Evolutionary conservation across 306 rosid genomes (phyloP), one percentile per base, ranked within the genome.

Genomic region (Castanospermum australe): DNA sequence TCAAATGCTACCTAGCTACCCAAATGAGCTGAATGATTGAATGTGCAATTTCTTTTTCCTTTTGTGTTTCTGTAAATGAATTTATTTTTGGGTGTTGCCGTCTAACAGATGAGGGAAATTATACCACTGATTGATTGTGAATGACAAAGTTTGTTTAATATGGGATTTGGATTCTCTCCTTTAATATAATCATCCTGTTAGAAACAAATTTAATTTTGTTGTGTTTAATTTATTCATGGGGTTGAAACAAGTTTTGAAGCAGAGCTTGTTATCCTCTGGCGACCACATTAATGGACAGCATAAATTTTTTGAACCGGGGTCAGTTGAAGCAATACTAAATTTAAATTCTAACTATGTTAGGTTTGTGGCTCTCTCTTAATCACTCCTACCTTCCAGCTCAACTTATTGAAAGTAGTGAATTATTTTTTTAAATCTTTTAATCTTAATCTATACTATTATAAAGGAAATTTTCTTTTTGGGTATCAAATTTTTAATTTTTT

Each of bases 191-290:
- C n/a, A n/a, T n/a, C n/a, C n/a, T n/a, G n/a, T n/a, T n/a, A n/a
- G n/a, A n/a, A n/a, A n/a, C n/a, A n/a, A n/a, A n/a, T n/a, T n/a
- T n/a, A n/a, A n/a, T n/a, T n/a, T n/a, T n/a, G n/a, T n/a, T n/a
- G 36, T 28, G 36, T 71, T 76, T 63, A 76, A 76, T 76, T 60
- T 50, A 50, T 76, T 68, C 32, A 35, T 57, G 74, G 74, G 67
- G 5, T 41, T 52, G 42, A 50, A 57, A 51, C 56, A 15, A 5
- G 63, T 30, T 64, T 83, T 22, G 39, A 73, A 67, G 73, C 50
- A 22, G n/a, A n/a, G 38, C 9, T 56, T 47, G 28, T 41, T 51
- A 20, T 50, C 51, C 20, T 45, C 21, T 47, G 71, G 10, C 44
- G 45, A 54, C 50, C n/a, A 13, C 77, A 78, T 45, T 73, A 66